Base-by-base conservation (phyloP, 2,329 filamentous ascomycete species). In the Neonectria sp. region DNA sequence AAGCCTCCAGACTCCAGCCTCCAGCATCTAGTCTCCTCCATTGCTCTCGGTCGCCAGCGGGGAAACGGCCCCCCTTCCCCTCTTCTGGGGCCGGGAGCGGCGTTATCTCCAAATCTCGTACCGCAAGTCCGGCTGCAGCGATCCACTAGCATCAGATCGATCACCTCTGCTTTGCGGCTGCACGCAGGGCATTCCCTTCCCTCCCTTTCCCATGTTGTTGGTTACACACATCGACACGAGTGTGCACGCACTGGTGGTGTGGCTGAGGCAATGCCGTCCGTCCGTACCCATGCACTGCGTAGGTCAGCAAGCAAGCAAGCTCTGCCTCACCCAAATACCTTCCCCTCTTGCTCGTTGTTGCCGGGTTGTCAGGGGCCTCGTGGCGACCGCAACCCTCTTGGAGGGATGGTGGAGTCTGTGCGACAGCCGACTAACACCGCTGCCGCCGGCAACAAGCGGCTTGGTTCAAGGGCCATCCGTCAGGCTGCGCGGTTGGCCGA, bases 121-220 rank as follows among this genome's bases (percentile, higher is more conserved):
- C 55, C 43, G 63, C 65, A 60, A 67, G 63, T 60, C 63, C 52
- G 66, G 55, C 29, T 67, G 56, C 52, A 70, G 58, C 55, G 67
- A 69, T 73, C 66, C 71, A 74, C 72, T 62, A 68, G 29, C 37
- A 45, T 43, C 35, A 67, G 67, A 74, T 76, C 72, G 67, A 72
- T 73, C 65, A 48, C 21, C 52, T 55, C 53, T 58, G 48, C 57
- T 73, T 52, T 75, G 71, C 59, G 68, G 55, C 69, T 69, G 70
- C 63, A 68, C 48, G 61, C 35, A 62, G 31, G 27, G 27, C 55
- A 75, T 68, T 71, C 71, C 61, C 72, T 13, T 37, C 12, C 15
- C 35, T 21, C 21, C 21, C 21, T 21, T 21, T 63, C 67, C 21
- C 51, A 60, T 72, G 70, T 63, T 51, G 15, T 46, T 49, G 40